Evolutionary conservation across 1,284 basidiomycete species (phyloP), one percentile per base, ranked within the genome.

Genomic region (Nidula niveotomentosa): DNA sequence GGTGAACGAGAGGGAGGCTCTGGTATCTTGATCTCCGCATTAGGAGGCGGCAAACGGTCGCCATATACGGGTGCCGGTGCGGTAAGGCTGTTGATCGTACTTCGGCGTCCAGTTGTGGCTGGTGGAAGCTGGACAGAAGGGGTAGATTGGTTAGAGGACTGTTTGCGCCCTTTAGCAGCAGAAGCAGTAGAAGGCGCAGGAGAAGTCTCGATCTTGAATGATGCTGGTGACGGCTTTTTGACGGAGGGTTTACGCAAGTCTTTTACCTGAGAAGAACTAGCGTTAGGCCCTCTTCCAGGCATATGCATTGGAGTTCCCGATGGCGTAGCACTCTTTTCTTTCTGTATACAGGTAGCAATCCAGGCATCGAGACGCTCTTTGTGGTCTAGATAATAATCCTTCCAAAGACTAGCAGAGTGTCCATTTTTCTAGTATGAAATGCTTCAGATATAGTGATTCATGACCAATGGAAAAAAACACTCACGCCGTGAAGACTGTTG

Each of bases 301-400:
- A 23, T 49, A 37, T 44, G 33, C 7, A 39, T 36, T 8, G 56
- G 37, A 54, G 39, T 30, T n/a, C 12, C 10, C 37, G 15, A 12
- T 53, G 44, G 30, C 13, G 43, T n/a, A 18, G 45, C 52, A 44
- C 60, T 61, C 43, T 65, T 63, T 49, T 64, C 65, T 51, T 67
- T 65, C 51, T 69, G 62, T 13, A 71, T 55, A 52, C 65, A 72
- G 60, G 65, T 65, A n/a, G 66, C 67, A 49, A 88, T 76, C 53
- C 79, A 74, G 34, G 73, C 66, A 59, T 86, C 81, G 36, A 89
- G 71, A 34, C 80, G 78, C 54, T 76, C 72, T 52, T 80, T 81
- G 61, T 90, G 76, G 54, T 89, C 87, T 13, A 90, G 75, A 59
- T 85, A 89, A 61, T 88, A 87, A 61, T 89, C 87, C 62, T 87